A percentile compares a stretch with the other conserved stretches of the same genome.
phyloP scores from a whole-genome alignment of 345 rosid species.

The Acer negundo region DNA sequence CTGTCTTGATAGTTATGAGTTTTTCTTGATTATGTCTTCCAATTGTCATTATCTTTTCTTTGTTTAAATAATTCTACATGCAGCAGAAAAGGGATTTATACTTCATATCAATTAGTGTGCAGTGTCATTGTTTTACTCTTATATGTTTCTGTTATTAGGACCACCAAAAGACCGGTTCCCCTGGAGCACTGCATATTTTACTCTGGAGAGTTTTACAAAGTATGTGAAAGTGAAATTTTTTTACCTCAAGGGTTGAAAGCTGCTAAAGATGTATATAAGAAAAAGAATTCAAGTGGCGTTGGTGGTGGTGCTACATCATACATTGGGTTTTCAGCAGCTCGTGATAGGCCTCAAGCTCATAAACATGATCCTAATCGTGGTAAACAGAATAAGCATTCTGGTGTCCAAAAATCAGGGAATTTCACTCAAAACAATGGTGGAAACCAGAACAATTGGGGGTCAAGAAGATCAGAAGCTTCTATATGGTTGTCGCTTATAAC shows the following conservation, averaged over 20 bases:
- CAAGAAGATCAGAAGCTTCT: constrained; percentile 77
- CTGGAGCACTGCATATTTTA: constrained; percentile 91
- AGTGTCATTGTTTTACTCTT: constrained; percentile 11
- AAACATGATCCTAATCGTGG: constrained; percentile 62
- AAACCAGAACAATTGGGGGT: constrained; percentile 65
- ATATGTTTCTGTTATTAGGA: constrained; percentile 48
- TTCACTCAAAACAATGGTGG: constrained; percentile 54
- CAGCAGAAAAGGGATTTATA: constrained; percentile 2
- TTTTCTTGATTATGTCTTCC: not conserved
- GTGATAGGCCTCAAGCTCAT: constrained; percentile 59
- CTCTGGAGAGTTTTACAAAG: constrained; percentile 82
- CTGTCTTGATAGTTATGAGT: not conserved
- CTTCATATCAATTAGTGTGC: not conserved
- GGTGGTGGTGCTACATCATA: constrained; percentile 46
- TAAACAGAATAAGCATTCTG: constrained; percentile 78
- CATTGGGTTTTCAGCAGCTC: constrained; percentile 54
- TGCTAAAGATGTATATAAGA: constrained; percentile 77
- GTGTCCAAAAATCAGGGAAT: constrained; percentile 48
- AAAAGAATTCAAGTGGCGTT: constrained; percentile 55
- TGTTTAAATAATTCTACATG: not conserved
- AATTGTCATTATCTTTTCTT: constrained; percentile 2
- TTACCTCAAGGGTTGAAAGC: constrained; percentile 70
- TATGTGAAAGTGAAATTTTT: constrained; percentile 75
- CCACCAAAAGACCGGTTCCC: constrained; percentile 95
- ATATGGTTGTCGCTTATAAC: constrained; percentile 80